Evolutionary conservation across 305 asterid species (phyloP), one percentile per base, ranked within the genome.

Genomic region (Petunia hybrid): DNA sequence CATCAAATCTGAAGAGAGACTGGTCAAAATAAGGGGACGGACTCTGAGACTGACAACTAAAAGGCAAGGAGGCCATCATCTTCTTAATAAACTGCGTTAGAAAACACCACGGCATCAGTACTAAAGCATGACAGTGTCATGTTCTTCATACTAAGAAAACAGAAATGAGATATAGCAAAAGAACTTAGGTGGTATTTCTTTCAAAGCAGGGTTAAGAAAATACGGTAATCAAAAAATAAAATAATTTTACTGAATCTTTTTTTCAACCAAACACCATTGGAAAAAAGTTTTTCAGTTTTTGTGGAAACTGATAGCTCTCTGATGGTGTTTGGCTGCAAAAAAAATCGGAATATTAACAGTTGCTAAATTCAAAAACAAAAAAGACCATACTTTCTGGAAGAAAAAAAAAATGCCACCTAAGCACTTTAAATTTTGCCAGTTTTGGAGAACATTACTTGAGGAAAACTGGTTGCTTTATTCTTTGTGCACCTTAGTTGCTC

Each of bases 11-110:
- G 85, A 91, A 96, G 82, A 96, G 97, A 75, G 98, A 89, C 79
- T 96, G 99, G 68, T 95, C 98, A 69, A 95, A 95, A 82, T 95
- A 95, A 36, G 98, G 94, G 39, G 99, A 94, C 39, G 98, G 99
- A 78, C 99, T 95, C 87, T 88, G 97, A 74, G 96, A 91, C 87
- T 95, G 97, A 74, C 98, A 94, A 82, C 89, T 87, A 84, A 84
- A 85, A 79, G 98, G 99, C 88, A 95, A 84, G 82, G 89, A 80
- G 85, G 89, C 79, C 79, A 95, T 82, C 90, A 95, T 89, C 90
- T 89, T 93, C 93, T 91, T 93, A 83, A 93, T 94, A 88, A 93
- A 95, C 99, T 95, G 92, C 89, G 89, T 40, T 68, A 78, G 65
- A 64, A 77, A 81, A 67, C n/a, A 48, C 36, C 74, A 67, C 41